Conservation (phyloP, 257 asterid species). For the Nicotiana noctiflora region DNA sequence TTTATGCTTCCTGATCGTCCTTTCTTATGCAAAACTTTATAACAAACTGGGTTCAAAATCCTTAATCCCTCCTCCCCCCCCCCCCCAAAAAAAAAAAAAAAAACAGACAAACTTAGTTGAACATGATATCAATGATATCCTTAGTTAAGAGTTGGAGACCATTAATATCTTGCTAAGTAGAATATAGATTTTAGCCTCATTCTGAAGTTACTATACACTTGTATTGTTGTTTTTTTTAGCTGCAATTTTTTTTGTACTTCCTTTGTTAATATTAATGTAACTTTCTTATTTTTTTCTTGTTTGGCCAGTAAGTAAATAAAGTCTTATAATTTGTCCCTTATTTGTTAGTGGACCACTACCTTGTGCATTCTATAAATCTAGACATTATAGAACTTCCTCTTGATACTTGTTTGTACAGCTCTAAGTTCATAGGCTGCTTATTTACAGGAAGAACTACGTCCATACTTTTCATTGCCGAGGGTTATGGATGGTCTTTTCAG, state of each 20-base stretch:
- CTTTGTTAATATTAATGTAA: neutral
- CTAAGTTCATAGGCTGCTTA: constrained; percentile 11
- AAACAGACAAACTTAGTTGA: no score
- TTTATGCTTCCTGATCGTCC: neutral
- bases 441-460: constrained; percentile 92
- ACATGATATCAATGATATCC: neutral
- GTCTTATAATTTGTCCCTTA: neutral
- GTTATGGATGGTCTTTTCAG: constrained; percentile 95
- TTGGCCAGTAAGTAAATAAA: neutral
- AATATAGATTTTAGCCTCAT: neutral
- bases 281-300: neutral
- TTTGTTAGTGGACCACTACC: neutral
- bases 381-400: neutral
- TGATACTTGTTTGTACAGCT: neutral
- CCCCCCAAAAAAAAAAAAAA: no score
- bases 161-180: neutral
- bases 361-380: neutral
- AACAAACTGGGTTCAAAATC: neutral
- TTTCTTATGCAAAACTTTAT: neutral
- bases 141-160: neutral
- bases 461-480: constrained; percentile 92
- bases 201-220: neutral
- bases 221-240: neutral
- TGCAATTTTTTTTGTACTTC: neutral
- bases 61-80: no score